Conservation (phyloP, 2,329 filamentous ascomycete genomes). For the Fusarium armeniacum region DNA sequence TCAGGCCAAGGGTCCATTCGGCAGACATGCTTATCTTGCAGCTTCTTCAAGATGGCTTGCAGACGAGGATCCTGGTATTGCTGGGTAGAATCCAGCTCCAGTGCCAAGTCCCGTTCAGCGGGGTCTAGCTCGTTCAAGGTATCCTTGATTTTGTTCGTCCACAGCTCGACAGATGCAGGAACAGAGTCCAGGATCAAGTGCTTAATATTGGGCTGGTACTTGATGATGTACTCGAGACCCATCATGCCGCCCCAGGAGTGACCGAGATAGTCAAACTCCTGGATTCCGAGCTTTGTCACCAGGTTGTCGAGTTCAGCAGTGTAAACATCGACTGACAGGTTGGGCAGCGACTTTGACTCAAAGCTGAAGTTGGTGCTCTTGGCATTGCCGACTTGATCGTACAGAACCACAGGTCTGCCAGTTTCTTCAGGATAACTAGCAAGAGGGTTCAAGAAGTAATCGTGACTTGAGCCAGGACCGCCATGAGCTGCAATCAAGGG, state of each 20-base stretch:
- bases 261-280: constrained; percentile 16
- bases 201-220: constrained; percentile 12
- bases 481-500: constrained; percentile 18
- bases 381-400: constrained; percentile 17
- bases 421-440: constrained; percentile 8
- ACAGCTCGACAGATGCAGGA: constrained; percentile 10
- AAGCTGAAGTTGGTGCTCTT: constrained; percentile 15
- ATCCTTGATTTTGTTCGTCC: constrained; percentile 16
- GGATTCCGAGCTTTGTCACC: constrained; percentile 13
- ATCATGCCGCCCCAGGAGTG: constrained; percentile 19
- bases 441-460: constrained; percentile 15
- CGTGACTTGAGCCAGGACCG: constrained; percentile 16
- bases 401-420: constrained; percentile 12
- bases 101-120: constrained; percentile 4
- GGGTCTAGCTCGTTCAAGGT: constrained; percentile 13
- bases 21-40: constrained; percentile 17
- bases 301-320: constrained; percentile 18
- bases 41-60: constrained; percentile 10
- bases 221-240: constrained; percentile 9
- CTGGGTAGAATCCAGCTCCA: constrained; percentile 5
- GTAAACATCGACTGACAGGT: constrained; percentile 12
- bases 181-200: constrained; percentile 13
- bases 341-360: constrained; percentile 15
- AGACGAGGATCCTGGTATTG: constrained; percentile 8
- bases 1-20: constrained; percentile 6